A percentile compares a stretch with the other conserved stretches of the same genome.
phyloP scores from a whole-genome alignment of 495 filamentous ascomycete genomes.

The Hypomontagnella submonticulosa region DNA sequence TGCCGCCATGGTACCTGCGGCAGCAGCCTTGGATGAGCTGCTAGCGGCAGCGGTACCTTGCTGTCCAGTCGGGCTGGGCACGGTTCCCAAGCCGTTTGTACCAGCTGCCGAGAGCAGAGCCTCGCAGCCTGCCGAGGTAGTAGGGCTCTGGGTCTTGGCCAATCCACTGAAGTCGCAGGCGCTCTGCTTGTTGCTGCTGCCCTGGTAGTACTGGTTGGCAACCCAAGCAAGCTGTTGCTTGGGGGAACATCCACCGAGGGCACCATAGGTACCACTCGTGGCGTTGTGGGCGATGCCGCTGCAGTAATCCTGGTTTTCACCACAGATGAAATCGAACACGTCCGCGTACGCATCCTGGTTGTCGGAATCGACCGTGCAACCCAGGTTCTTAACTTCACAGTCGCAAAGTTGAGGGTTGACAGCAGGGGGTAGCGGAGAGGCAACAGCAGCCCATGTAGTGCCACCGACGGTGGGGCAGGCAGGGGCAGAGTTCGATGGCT shows the following conservation, averaged over 20 bases:
- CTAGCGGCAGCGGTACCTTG: conserved; percentile 50
- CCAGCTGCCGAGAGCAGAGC: conserved; percentile 54
- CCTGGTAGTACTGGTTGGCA: conserved; percentile 81
- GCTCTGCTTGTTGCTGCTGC: conserved; percentile 61
- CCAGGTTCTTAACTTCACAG: conserved; percentile 78
- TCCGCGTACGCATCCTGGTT: conserved; percentile 64
- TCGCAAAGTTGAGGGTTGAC: conserved; percentile 78
- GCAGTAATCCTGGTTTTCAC: conserved; percentile 68
- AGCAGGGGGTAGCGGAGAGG: conserved; percentile 80
- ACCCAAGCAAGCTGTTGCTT: conserved; percentile 82
- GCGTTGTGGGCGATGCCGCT: conserved; percentile 76
- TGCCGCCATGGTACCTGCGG: conserved; percentile 51
- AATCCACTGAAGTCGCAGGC: conserved; percentile 84
- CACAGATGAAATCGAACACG: conserved; percentile 77
- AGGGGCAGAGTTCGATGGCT: conserved; percentile 75
- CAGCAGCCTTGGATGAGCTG: conserved; percentile 36
- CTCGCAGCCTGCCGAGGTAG: conserved; percentile 54
- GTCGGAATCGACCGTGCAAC: conserved; percentile 68
- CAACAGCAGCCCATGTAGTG: conserved; percentile 73
- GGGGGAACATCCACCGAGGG: conserved; percentile 85
- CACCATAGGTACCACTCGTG: conserved; percentile 80
- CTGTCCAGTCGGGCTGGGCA: conserved; percentile 35
- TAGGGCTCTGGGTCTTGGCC: conserved; percentile 61
- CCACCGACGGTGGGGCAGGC: conserved; percentile 74
- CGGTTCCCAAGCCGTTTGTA: conserved; percentile 49